These are phyloP conservation scores for Hyparrhenia diplandra DNA, from an alignment of 176 grass and related monocot genomes.

Conservation along the genomic window DNA sequence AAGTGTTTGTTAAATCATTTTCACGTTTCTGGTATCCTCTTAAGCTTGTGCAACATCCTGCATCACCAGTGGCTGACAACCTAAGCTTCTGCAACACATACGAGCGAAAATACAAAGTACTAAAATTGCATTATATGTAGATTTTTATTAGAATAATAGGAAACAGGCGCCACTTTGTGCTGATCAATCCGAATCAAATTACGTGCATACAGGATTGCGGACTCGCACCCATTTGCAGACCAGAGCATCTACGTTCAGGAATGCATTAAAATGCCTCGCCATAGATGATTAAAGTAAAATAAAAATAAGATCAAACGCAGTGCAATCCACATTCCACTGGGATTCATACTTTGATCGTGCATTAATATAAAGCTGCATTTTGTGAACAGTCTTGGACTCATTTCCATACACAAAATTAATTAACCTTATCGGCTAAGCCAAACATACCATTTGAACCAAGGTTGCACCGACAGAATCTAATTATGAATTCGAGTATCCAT, in stretches of 20 bases:
- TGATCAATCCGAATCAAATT: too few species aligned
- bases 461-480: background rate
- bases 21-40: too few species aligned
- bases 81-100: too few species aligned
- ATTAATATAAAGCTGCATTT: background rate
- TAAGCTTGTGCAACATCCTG: too few species aligned
- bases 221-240: background rate
- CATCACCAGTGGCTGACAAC: too few species aligned
- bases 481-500: conserved; percentile 2
- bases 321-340: background rate
- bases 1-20: too few species aligned
- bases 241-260: background rate
- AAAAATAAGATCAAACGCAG: background rate
- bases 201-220: too few species aligned
- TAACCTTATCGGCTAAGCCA: background rate
- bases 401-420: background rate
- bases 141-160: too few species aligned
- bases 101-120: too few species aligned
- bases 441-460: background rate
- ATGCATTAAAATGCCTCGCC: background rate
- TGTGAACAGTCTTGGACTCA: background rate
- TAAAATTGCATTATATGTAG: too few species aligned
- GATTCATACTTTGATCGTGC: background rate
- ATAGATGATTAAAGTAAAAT: background rate
- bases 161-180: too few species aligned